phyloP scores from a whole-genome alignment of 148 eudicot species.

The Linanthus parryae region DNA sequence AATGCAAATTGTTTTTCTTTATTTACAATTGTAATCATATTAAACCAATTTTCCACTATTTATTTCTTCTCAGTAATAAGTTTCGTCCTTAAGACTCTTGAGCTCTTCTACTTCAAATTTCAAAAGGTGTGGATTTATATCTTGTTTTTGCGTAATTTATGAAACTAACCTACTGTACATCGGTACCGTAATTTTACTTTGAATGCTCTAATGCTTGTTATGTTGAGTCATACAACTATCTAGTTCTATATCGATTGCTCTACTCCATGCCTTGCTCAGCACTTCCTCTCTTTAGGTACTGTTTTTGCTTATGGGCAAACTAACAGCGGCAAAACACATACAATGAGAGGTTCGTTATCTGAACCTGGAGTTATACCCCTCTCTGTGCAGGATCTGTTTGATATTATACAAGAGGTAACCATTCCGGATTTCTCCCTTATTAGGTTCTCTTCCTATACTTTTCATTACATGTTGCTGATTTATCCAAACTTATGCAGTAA shows the following conservation, averaged over 20 bases:
- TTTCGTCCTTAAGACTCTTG: no score
- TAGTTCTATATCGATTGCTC: slow-evolving; percentile 1
- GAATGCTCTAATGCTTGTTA: not conserved
- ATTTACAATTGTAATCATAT: no score
- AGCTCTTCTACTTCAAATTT: no score
- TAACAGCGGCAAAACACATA: slow-evolving; percentile 95
- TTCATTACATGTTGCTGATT: no score
- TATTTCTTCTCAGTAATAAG: no score
- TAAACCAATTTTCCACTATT: no score
- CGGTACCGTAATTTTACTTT: not conserved
- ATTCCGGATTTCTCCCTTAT: not conserved
- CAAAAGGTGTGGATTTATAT: no score
- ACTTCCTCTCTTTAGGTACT: slow-evolving; percentile 52
- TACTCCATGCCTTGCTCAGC: slow-evolving; percentile 1
- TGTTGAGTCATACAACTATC: not conserved
- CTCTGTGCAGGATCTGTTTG: slow-evolving; percentile 73
- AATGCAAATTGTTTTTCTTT: no score
- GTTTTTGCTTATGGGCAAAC: slow-evolving; percentile 99
- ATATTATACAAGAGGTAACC: slow-evolving; percentile 68
- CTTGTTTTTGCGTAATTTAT: no score
- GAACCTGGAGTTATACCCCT: slow-evolving; percentile 96
- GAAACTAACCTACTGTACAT: no score
- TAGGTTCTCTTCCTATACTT: not conserved
- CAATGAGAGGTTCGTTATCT: slow-evolving; percentile 76
- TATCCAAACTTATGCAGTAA: slow-evolving; percentile 3